Evolutionary conservation across 1,284 basidiomycete species (phyloP).

Genomic region (Sanghuangporus sanghuang): DNA sequence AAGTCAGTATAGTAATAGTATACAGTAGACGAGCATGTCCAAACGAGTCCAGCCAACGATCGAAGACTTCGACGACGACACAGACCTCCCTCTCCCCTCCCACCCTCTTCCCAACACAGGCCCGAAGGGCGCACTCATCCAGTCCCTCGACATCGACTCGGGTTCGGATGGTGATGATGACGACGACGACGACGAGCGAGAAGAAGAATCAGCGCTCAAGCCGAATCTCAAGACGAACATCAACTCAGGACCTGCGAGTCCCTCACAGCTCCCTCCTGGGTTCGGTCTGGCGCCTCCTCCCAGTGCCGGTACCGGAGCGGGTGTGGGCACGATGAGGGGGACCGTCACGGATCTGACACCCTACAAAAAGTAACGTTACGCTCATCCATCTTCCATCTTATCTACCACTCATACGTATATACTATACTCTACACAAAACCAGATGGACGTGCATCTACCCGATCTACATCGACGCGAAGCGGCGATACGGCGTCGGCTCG

Average conservation of each 20-base stretch:
- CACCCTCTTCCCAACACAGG: conserved; percentile 65
- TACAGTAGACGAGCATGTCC: too few relatives aligned
- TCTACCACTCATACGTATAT: neutral
- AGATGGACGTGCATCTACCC: conserved; percentile 97
- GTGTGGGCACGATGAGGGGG: conserved; percentile 27
- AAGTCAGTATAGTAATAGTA: too few relatives aligned
- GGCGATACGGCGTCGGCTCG: conserved; percentile 76
- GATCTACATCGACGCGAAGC: conserved; percentile 95
- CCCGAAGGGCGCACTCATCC: conserved; percentile 65
- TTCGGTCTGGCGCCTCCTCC: neutral
- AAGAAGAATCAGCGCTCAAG: neutral
- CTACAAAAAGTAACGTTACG: conserved; percentile 62
- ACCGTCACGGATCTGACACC: conserved; percentile 68
- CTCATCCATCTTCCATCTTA: too few relatives aligned
- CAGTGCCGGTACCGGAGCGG: conserved; percentile 15
- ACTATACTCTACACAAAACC: conserved; percentile 15
- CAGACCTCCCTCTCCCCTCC: conserved; percentile 70
- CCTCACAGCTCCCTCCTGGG: conserved; percentile 23
- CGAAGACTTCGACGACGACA: conserved; percentile 77
- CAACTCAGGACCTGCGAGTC: conserved; percentile 24
- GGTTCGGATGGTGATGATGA: conserved; percentile 43
- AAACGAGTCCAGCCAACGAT: conserved; percentile 40
- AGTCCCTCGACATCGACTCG: conserved; percentile 42
- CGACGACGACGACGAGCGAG: too few relatives aligned
- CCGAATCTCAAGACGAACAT: neutral